phyloP scores from a whole-genome alignment of 106 monocot species.

The Hemerocallis citrina region DNA sequence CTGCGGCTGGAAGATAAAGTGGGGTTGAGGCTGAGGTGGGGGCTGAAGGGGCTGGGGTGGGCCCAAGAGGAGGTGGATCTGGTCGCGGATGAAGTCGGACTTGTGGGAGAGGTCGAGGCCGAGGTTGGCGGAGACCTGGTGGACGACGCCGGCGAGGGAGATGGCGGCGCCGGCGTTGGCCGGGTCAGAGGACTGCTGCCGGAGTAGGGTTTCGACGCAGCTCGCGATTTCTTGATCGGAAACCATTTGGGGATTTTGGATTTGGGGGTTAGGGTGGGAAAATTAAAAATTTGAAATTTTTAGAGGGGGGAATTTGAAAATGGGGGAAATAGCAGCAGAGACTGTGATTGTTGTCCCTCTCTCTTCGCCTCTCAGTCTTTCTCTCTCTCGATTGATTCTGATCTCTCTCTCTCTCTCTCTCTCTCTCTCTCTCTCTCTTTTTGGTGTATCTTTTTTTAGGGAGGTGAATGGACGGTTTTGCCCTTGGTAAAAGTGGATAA shows the following conservation, averaged over 20 bases:
- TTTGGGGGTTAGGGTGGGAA: neutral
- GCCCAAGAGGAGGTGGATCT: conserved; percentile 44
- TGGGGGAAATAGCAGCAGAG: neutral
- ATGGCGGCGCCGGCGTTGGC: conserved; percentile 12
- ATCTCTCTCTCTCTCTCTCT: neutral
- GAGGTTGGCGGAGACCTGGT: conserved; percentile 34
- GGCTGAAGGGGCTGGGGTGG: conserved; percentile 4
- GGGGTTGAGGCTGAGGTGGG: neutral
- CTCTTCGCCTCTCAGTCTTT: conserved; percentile 15
- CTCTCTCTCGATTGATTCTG: conserved; percentile 11
- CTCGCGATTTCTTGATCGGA: conserved; percentile 54
- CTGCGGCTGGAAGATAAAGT: neutral
- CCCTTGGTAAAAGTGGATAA: no score
- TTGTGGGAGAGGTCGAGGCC: conserved; percentile 51
- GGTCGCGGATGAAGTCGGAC: conserved; percentile 40
- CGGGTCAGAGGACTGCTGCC: neutral
- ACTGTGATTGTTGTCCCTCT: neutral
- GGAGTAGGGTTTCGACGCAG: conserved; percentile 43
- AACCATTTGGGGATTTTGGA: conserved; percentile 16
- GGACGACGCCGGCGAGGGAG: conserved; percentile 26
- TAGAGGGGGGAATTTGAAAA: neutral
- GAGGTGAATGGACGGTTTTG: neutral
- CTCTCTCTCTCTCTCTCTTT: conserved; percentile 16
- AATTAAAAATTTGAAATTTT: conserved; percentile 9
- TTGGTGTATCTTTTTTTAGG: neutral